Evolutionary conservation across 257 asterid genomes (phyloP).

Genomic region (Echites panduratus): DNA sequence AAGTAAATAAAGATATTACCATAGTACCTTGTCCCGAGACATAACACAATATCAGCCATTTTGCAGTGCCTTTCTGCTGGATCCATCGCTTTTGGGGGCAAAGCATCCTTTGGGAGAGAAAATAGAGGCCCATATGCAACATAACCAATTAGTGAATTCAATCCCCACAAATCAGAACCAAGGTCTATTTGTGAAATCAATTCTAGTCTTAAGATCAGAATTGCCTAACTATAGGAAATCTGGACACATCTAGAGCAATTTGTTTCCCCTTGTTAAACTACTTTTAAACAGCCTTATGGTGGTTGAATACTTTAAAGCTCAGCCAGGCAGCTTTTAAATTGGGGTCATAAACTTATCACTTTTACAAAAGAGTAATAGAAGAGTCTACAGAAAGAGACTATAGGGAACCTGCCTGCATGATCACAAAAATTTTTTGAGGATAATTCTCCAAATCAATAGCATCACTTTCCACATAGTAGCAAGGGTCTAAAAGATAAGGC

Average conservation of each 20-base stretch:
- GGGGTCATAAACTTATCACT: not conserved
- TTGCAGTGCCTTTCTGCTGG: slow-evolving; percentile 87
- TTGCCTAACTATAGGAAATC: not conserved
- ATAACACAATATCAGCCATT: slow-evolving; percentile 87
- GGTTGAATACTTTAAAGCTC: not conserved
- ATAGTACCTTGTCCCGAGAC: slow-evolving; percentile 89
- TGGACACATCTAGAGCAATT: not conserved
- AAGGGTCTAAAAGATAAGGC: not conserved
- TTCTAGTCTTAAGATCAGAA: not conserved
- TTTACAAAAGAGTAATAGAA: not conserved
- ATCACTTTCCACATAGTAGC: not conserved
- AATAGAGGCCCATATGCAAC: not conserved
- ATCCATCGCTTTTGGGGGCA: slow-evolving; percentile 89
- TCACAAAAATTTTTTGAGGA: not conserved
- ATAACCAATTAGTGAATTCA: not conserved
- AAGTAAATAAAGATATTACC: not conserved
- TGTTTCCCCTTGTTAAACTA: not conserved
- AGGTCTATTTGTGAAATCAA: not conserved
- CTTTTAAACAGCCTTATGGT: not conserved
- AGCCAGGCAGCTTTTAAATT: not conserved
- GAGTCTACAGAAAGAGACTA: too few species aligned
- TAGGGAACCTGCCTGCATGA: too few species aligned
- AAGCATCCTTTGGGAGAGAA: slow-evolving; percentile 61
- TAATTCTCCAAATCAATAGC: not conserved
- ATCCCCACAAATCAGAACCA: slow-evolving; percentile 1